These are phyloP conservation scores for Flaveria ramosissima DNA, from an alignment of 129 eudicot species.

Conservation along the genomic window DNA sequence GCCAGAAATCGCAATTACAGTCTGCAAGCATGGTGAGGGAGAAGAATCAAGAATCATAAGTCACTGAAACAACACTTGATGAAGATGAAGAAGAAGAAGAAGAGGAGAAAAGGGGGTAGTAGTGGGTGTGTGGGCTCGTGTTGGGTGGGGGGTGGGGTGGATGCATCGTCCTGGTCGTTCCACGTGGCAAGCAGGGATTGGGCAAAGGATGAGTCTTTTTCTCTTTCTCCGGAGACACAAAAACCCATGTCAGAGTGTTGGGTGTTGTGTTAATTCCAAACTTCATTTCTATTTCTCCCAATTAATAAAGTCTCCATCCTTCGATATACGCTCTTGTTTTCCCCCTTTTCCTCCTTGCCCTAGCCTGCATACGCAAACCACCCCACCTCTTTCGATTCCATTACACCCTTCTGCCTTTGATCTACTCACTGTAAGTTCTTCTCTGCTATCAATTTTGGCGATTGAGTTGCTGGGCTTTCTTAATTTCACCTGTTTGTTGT, in stretches of 20 bases:
- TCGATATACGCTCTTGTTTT: conserved; percentile 25
- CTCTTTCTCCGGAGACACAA: conserved; percentile 32
- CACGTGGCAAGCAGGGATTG: conserved; percentile 38
- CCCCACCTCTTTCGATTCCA: conserved; percentile 12
- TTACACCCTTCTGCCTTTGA: conserved; percentile 18
- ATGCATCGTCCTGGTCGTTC: conserved; percentile 28
- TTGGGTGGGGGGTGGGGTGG: conserved; percentile 16
- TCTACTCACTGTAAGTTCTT: conserved; percentile 24
- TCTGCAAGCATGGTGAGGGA: too few relatives aligned
- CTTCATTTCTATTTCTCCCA: conserved; percentile 17
- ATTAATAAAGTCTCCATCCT: neutral
- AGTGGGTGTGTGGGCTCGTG: conserved; percentile 32
- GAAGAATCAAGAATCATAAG: neutral
- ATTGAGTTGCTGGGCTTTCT: conserved; percentile 19
- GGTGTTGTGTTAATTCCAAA: conserved; percentile 48
- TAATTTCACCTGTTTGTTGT: conserved; percentile 24
- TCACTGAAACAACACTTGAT: neutral
- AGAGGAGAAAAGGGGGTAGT: neutral
- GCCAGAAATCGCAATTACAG: too few relatives aligned
- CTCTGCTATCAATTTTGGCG: neutral
- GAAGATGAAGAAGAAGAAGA: conserved; percentile 14
- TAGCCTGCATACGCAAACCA: conserved; percentile 4
- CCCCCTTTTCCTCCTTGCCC: conserved; percentile 25
- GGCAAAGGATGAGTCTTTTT: conserved; percentile 33
- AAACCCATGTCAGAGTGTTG: conserved; percentile 46